Evolutionary conservation across 2,329 filamentous ascomycete genomes (phyloP).

Genomic region (Fusarium devonianum): DNA sequence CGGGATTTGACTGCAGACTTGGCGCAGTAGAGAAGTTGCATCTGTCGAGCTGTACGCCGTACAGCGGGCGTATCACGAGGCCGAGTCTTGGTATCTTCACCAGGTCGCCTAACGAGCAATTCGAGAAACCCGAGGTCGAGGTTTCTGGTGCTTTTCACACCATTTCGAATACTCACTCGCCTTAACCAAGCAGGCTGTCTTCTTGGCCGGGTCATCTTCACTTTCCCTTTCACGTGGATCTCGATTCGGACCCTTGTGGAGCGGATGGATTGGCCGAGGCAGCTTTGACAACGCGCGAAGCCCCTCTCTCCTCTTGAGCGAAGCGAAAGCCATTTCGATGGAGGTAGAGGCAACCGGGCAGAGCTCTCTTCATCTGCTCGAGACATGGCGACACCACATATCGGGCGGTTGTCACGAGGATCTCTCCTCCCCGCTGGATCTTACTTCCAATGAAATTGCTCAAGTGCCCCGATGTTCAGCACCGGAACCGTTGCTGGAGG

Average conservation of each 20-base stretch:
- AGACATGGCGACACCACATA: constrained; percentile 34
- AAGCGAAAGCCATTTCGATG: constrained; percentile 38
- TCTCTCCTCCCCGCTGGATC: constrained; percentile 27
- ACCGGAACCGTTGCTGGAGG: constrained; percentile 33
- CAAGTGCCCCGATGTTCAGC: constrained; percentile 36
- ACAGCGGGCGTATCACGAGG: background rate
- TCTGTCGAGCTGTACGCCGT: constrained; percentile 1
- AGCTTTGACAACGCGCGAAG: constrained; percentile 34
- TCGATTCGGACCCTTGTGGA: constrained; percentile 10
- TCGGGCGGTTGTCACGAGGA: constrained; percentile 35
- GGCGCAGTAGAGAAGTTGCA: constrained; percentile 1
- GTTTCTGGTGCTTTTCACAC: too few species aligned
- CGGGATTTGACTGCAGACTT: background rate
- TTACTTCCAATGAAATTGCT: constrained; percentile 24
- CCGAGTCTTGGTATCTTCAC: constrained; percentile 17
- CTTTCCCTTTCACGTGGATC: constrained; percentile 4
- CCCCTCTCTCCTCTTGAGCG: constrained; percentile 27
- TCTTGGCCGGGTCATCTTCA: too few species aligned
- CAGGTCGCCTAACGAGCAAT: constrained; percentile 10
- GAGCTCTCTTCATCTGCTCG: constrained; percentile 36
- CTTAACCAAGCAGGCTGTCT: too few species aligned
- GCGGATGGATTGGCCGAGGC: constrained; percentile 35
- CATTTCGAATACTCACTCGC: too few species aligned
- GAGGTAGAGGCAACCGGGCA: constrained; percentile 39
- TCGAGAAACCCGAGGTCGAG: background rate